Percentiles rank a stretch among this genome's conserved stretches.
Evolutionary conservation across 2,329 filamentous ascomycete species (phyloP).

Genomic region (Coniella lustricola): DNA sequence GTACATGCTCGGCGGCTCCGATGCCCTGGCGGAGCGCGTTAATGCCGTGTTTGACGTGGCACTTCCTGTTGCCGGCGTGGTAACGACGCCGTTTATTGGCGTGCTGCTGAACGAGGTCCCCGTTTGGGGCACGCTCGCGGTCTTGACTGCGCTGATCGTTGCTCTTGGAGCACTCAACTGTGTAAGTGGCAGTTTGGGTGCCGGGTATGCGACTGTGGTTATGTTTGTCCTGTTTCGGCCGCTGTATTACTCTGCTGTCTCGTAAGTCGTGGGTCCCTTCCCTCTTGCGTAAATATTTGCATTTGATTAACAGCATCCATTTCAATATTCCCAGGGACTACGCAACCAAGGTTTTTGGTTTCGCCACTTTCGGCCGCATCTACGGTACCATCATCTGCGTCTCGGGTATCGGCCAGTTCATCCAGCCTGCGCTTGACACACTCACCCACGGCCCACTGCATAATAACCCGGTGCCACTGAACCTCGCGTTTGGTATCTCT

Average conservation of each 20-base stretch:
- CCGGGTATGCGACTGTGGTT: conserved; percentile 59
- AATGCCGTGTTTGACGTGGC: conserved; percentile 38
- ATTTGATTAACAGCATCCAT: background rate
- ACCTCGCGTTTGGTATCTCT: conserved; percentile 46
- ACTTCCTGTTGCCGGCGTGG: conserved; percentile 61
- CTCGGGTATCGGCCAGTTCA: conserved; percentile 65
- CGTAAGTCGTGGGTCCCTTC: conserved; percentile 28
- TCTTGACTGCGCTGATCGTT: conserved; percentile 54
- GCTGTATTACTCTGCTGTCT: conserved; percentile 71
- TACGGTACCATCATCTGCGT: conserved; percentile 70
- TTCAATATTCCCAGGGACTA: conserved; percentile 47
- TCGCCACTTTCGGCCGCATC: conserved; percentile 72
- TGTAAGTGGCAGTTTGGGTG: conserved; percentile 34
- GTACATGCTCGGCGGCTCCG: conserved; percentile 51
- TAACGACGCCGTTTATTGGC: conserved; percentile 66
- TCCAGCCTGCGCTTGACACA: conserved; percentile 62
- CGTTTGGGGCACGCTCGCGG: conserved; percentile 50
- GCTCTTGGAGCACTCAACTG: conserved; percentile 59
- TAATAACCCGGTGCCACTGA: conserved; percentile 58
- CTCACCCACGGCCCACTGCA: conserved; percentile 56
- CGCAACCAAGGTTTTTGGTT: conserved; percentile 70
- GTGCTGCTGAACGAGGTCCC: conserved; percentile 59
- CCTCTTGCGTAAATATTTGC: background rate
- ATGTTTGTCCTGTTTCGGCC: conserved; percentile 68
- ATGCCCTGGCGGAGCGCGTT: conserved; percentile 28